Percentiles rank a stretch among this genome's conserved stretches.
phyloP scores from a whole-genome alignment of 441 rosid genomes.

The Pelargonium fulgidum region DNA sequence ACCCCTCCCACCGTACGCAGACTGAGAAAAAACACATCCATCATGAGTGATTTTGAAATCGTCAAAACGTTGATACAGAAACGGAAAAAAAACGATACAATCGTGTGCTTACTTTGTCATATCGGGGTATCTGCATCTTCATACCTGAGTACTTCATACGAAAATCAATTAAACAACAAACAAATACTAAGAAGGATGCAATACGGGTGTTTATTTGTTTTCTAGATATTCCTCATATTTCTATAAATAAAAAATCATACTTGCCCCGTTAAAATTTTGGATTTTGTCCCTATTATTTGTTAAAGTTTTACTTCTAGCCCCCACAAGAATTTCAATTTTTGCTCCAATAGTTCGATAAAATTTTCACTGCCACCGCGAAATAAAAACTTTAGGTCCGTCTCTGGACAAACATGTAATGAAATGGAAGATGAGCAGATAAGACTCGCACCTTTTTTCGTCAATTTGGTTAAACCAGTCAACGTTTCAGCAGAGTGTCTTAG shows the following conservation, averaged over 20 bases:
- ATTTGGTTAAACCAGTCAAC: background rate
- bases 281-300: too few relatives aligned
- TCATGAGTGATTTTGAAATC: constrained; percentile 13
- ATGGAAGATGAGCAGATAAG: background rate
- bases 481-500: background rate
- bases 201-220: too few relatives aligned
- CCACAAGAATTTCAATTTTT: too few relatives aligned
- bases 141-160: background rate
- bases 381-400: too few relatives aligned
- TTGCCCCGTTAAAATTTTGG: too few relatives aligned
- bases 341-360: too few relatives aligned
- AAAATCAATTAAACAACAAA: background rate
- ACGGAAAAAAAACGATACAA: constrained; percentile 7
- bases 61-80: background rate
- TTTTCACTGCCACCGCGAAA: too few relatives aligned
- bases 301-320: too few relatives aligned
- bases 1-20: constrained; percentile 83
- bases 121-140: constrained; percentile 4
- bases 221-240: too few relatives aligned
- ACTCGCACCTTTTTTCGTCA: background rate
- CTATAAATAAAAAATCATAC: too few relatives aligned
- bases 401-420: background rate
- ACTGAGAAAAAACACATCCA: constrained; percentile 41
- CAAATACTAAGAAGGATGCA: too few relatives aligned
- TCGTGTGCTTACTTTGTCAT: constrained; percentile 20